Evolutionary conservation across 179 eudicot species (phyloP), one percentile per base, ranked within the genome.

Genomic region (Monotropa hypopitys): DNA sequence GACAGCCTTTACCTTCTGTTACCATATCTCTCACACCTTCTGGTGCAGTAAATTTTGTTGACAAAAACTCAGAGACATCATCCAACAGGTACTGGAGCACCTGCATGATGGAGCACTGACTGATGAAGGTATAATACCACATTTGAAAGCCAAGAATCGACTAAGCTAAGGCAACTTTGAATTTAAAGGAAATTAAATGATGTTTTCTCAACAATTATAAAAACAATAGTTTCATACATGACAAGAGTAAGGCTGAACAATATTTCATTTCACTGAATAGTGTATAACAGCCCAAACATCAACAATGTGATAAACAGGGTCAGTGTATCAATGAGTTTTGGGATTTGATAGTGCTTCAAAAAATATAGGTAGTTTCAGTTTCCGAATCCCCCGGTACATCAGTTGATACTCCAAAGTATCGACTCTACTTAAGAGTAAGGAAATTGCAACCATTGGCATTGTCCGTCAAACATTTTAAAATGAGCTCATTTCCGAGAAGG

Each of bases 1-100:
- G 8, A 74, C 98, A 90, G 70, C 97, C 96, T 84, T 82, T 87
- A 66, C 69, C 87, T 81, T 81, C 86, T 49, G 75, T 67, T 63
- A 23, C 32, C 43, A 28, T 70, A 76, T 78, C 84, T 16, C 18
- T 79, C 65, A 15, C 83, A 62, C 30, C 61, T 82, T 87, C 85
- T 77, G 56, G 80, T 65, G 83, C 81, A 84, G 72, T 82, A 73
- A 57, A 59, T 74, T 83, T 80, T 70, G 91, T 83, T 33, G 88
- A 88, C 75, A 92, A 73, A 82, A 88, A 92, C 62, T 84, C 89
- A 78, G 90, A 86, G 73, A 92, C 96, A 82, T 94, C 97, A 85
- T 94, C 97, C 74, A 94, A 76, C 75, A 92, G 85, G 83, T 84
- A 91, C 70, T 92, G 89, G 75, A 94, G 91, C 74, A 91, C 97